Evolutionary conservation across 768 basidiomycete species (phyloP).

Genomic region (Amanita pseudoporphyria): DNA sequence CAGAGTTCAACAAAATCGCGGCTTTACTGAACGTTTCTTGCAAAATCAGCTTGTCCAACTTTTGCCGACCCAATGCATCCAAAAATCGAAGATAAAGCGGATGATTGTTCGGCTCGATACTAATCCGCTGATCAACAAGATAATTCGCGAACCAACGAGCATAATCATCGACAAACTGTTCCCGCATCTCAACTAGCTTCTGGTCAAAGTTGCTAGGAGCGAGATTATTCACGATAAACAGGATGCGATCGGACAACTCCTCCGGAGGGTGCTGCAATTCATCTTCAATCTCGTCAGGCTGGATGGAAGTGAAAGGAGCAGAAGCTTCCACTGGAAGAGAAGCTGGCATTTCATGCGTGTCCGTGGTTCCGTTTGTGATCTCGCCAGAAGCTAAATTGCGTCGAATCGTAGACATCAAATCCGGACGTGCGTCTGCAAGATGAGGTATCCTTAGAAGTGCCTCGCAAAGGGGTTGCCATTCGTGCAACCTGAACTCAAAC

Average conservation of each 20-base stretch:
- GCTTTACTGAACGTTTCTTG: slow-evolving; percentile 93
- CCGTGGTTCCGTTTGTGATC: slow-evolving; percentile 29
- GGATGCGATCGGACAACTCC: slow-evolving; percentile 83
- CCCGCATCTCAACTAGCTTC: slow-evolving; percentile 81
- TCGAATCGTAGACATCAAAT: slow-evolving; percentile 62
- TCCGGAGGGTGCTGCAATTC: slow-evolving; percentile 68
- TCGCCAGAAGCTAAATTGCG: slow-evolving; percentile 56
- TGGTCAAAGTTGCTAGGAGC: slow-evolving; percentile 88
- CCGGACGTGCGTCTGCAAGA: slow-evolving; percentile 77
- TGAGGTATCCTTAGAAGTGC: slow-evolving; percentile 83
- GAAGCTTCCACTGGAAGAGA: slow-evolving; percentile 28
- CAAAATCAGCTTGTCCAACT: slow-evolving; percentile 68
- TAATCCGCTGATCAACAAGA: slow-evolving; percentile 91
- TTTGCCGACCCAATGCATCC: slow-evolving; percentile 65
- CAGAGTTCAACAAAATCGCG: slow-evolving; percentile 78
- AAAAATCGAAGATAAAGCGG: slow-evolving; percentile 90
- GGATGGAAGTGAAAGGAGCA: slow-evolving; percentile 70
- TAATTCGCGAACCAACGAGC: slow-evolving; percentile 98
- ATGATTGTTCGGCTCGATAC: slow-evolving; percentile 96
- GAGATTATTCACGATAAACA: slow-evolving; percentile 98
- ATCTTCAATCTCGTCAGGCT: slow-evolving; percentile 55
- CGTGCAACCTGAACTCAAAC: slow-evolving; percentile 78
- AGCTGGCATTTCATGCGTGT: slow-evolving; percentile 22
- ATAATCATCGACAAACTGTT: slow-evolving; percentile 73
- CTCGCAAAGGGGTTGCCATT: slow-evolving; percentile 91